Evolutionary conservation across 805 yeast species (phyloP), one percentile per base, ranked within the genome.

Genomic region (Zygotorulaspora florentina): DNA sequence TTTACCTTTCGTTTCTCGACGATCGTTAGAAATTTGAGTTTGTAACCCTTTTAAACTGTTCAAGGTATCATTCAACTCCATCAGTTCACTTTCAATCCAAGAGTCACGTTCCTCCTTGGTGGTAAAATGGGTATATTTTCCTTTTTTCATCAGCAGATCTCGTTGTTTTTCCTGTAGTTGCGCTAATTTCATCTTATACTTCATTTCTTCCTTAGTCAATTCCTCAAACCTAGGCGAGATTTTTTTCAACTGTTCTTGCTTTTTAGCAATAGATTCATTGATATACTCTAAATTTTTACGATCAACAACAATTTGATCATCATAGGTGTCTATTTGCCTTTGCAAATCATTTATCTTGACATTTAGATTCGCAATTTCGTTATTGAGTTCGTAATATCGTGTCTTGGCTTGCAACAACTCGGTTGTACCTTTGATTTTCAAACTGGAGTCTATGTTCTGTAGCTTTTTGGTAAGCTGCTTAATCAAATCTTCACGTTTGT

Each of bases 101-200:
- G 48, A 36, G 59, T 88, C 83, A 51, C 96, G 74, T 47, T 86
- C 83, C 2, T 64, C 57, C 50, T 73, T 73, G 12, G 76, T 64
- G 1, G 62, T 51, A 55, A 88, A 89, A 51, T 79, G 76, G 20
- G 80, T 72, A 47, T 76, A 76, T 41, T 89, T 78, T 35, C 85
- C 87, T 55, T 81, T 85, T 57, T 88, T 90, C 7, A 85, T 71
- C 40, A 84, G 76, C 3, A 90, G 62, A 12, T 73, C 65, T 52
- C 85, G 70, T 61, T 85, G 89, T 25, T 66, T 73, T 7, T 79
- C 67, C 42, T 71, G 74, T 17, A 74, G 54, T n/a, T 68, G 65
- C 3, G 65, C 45, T 8, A 82, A 61, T 39, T 70, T 55, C 3
- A 60, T 54, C 44, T 75, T 75, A 27, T 74, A 50, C 3, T 53